These are phyloP conservation scores for Brettanomyces bruxellensis DNA, from an alignment of 805 yeast species.

Conservation along the genomic window DNA sequence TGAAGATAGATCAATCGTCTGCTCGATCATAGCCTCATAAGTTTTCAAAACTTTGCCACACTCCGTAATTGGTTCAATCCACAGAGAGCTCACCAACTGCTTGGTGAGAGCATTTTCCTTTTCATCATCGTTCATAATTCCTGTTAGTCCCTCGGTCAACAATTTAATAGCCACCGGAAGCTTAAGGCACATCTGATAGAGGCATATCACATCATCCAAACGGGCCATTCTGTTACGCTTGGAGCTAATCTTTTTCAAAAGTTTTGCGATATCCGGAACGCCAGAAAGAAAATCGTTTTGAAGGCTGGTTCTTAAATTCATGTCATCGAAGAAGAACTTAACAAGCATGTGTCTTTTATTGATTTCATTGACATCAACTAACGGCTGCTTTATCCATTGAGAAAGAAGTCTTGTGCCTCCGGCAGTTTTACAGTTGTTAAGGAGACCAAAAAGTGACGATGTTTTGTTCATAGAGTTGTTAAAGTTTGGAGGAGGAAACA, in stretches of 20 bases:
- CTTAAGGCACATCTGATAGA: conserved; percentile 68
- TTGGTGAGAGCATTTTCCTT: conserved; percentile 16
- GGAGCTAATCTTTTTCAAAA: conserved; percentile 56
- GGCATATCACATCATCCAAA: conserved; percentile 81
- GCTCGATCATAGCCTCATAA: conserved; percentile 79
- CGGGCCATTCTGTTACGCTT: conserved; percentile 34
- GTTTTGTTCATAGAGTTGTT: conserved; percentile 34
- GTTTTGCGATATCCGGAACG: conserved; percentile 76
- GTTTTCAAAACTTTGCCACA: conserved; percentile 47
- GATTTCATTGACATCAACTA: conserved; percentile 56
- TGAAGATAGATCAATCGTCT: conserved; percentile 82
- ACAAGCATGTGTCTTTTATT: conserved; percentile 65
- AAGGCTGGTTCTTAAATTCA: conserved; percentile 54
- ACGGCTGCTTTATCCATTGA: conserved; percentile 95
- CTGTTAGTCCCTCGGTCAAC: conserved; percentile 35
- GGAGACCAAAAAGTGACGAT: conserved; percentile 64
- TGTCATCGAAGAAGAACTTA: conserved; percentile 61
- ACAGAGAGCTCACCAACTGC: conserved; percentile 36
- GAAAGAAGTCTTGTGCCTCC: conserved; percentile 85
- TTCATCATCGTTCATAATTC: conserved; percentile 15
- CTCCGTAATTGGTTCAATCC: conserved; percentile 50
- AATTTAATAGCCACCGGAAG: conserved; percentile 60
- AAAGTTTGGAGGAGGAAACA: conserved; percentile 55
- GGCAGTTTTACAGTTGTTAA: conserved; percentile 80
- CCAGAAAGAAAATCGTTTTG: conserved; percentile 58